Percentiles rank a stretch among this genome's conserved stretches.
Conservation (phyloP, 306 rosid genomes). For the Prunus kanzakura region DNA sequence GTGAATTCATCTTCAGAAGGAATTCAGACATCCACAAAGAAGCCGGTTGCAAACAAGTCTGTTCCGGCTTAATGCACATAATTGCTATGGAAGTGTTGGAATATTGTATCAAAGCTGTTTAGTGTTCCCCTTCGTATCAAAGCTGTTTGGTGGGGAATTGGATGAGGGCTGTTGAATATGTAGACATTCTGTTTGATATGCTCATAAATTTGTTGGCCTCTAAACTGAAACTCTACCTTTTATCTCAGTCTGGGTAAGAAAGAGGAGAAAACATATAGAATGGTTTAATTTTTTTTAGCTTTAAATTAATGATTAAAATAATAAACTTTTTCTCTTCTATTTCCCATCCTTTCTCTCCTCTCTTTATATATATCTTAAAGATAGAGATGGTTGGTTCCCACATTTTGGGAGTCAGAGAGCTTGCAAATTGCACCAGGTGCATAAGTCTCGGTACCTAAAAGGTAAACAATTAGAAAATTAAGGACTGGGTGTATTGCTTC, state of each 20-base stretch:
- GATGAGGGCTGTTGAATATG: neutral
- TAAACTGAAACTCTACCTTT: neutral
- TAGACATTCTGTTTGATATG: neutral
- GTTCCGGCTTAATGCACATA: neutral
- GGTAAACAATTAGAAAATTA: no score
- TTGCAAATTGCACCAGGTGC: no score
- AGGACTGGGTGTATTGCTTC: neutral
- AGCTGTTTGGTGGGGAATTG: neutral
- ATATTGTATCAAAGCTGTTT: neutral
- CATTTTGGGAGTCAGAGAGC: no score
- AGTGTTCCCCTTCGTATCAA: neutral
- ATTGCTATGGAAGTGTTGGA: neutral
- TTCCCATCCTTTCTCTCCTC: neutral
- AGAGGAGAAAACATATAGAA: no score
- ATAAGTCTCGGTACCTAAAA: no score
- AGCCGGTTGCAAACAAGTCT: neutral
- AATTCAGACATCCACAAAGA: neutral
- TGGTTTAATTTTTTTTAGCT: no score
- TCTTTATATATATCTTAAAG: no score
- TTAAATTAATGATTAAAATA: no score
- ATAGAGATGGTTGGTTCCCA: no score
- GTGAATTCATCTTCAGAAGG: neutral
- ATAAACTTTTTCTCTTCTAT: neutral
- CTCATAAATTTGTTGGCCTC: neutral
- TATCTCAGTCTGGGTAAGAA: no score